A percentile compares a stretch with the other conserved stretches of the same genome.
Conservation (phyloP, 306 rosid species). For the Argentina anserina region DNA sequence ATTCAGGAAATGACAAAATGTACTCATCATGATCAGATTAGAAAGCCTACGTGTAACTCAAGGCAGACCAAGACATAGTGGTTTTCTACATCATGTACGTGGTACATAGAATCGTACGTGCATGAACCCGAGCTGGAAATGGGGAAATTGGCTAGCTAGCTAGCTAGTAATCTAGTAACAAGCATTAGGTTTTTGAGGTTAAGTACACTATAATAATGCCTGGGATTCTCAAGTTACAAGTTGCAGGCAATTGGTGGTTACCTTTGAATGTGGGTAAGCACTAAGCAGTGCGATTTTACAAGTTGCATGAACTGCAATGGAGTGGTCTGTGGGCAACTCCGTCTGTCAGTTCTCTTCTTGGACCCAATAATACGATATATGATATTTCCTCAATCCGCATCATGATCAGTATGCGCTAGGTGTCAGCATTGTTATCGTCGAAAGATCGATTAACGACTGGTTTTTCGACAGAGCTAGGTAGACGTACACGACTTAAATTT, state of each 20-base stretch:
- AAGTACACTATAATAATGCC: background rate
- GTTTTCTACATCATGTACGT: background rate
- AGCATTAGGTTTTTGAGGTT: background rate
- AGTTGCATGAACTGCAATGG: background rate
- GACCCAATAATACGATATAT: background rate
- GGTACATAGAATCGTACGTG: background rate
- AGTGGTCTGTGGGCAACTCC: background rate
- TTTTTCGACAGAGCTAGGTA: background rate
- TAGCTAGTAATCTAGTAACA: background rate
- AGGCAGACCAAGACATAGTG: background rate
- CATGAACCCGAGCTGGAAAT: background rate
- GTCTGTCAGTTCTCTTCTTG: background rate
- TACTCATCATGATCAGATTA: too few species aligned
- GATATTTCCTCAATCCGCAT: background rate
- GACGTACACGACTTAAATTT: background rate
- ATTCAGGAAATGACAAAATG: slow-evolving; percentile 8
- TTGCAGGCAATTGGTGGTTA: background rate
- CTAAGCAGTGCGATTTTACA: background rate
- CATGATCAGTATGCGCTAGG: background rate
- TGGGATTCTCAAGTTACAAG: background rate
- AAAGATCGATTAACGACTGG: background rate
- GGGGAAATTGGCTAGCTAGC: background rate
- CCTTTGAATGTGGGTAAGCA: background rate
- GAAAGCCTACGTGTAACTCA: background rate
- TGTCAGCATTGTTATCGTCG: background rate